Percentiles rank a stretch among this genome's conserved stretches.
Conservation (phyloP, 257 asterid species). For the Knoxia roxburghii region DNA sequence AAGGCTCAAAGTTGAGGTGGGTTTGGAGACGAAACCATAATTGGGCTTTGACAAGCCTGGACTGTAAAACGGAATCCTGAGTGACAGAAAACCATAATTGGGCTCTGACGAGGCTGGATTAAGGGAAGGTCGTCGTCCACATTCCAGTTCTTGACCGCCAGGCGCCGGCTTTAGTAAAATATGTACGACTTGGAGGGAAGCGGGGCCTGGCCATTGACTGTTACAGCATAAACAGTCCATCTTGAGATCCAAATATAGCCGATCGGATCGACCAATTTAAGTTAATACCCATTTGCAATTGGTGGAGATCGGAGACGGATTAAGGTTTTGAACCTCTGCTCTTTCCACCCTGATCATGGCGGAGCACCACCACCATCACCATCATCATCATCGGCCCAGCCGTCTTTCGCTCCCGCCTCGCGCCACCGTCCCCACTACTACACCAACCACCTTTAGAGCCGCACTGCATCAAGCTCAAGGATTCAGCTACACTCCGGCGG, state of each 20-base stretch:
- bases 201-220: not conserved
- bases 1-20: too few species aligned
- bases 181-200: too few species aligned
- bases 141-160: too few species aligned
- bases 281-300: not conserved
- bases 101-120: too few species aligned
- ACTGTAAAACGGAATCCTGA: too few species aligned
- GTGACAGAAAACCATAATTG: too few species aligned
- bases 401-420: slow-evolving; percentile 66
- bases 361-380: slow-evolving; percentile 51
- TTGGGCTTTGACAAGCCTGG: too few species aligned
- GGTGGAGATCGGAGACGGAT: not conserved
- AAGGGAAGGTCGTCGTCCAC: too few species aligned
- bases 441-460: slow-evolving; percentile 34
- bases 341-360: slow-evolving; percentile 32
- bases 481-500: slow-evolving; percentile 43
- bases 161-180: too few species aligned
- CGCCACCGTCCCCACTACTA: slow-evolving; percentile 25
- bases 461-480: slow-evolving; percentile 31
- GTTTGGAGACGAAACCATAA: too few species aligned
- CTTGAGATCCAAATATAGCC: not conserved
- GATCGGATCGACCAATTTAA: too few species aligned
- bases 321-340: not conserved
- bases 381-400: slow-evolving; percentile 68
- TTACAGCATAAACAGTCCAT: not conserved